phyloP scores from a whole-genome alignment of 306 rosid genomes.

The Gynostemma pentaphyllum region DNA sequence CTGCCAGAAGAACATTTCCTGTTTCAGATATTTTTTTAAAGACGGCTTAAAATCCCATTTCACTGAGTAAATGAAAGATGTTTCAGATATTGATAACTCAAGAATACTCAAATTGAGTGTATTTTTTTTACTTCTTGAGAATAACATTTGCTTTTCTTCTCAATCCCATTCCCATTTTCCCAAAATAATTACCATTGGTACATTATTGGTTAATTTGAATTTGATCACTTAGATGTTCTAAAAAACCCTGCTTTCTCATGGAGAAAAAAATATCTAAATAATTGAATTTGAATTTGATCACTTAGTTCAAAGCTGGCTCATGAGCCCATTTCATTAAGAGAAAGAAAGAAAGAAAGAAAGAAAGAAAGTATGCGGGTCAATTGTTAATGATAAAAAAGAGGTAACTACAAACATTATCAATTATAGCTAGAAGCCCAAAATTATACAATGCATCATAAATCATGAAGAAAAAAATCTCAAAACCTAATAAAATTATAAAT shows the following conservation, averaged over 20 bases:
- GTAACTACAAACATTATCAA: background rate
- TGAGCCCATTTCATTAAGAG: too few relatives aligned
- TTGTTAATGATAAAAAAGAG: too few relatives aligned
- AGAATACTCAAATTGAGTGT: background rate
- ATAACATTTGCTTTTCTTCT: background rate
- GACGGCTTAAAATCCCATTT: too few relatives aligned
- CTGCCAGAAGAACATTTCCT: background rate
- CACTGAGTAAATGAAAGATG: too few relatives aligned
- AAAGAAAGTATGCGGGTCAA: too few relatives aligned
- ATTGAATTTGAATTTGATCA: too few relatives aligned
- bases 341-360: too few relatives aligned
- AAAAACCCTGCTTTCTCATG: background rate
- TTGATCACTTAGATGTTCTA: background rate
- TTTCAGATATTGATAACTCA: background rate
- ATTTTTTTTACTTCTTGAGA: background rate
- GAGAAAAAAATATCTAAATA: background rate
- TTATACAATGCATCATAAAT: background rate
- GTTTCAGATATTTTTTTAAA: too few relatives aligned
- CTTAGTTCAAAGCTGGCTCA: too few relatives aligned
- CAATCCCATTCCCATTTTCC: background rate
- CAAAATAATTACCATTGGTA: background rate
- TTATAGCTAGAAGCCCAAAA: background rate
- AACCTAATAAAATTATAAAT: background rate
- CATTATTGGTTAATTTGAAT: background rate
- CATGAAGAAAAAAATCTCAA: background rate